phyloP scores from a whole-genome alignment of 1,139 yeast genomes.

The Yamadazyma oceani region DNA sequence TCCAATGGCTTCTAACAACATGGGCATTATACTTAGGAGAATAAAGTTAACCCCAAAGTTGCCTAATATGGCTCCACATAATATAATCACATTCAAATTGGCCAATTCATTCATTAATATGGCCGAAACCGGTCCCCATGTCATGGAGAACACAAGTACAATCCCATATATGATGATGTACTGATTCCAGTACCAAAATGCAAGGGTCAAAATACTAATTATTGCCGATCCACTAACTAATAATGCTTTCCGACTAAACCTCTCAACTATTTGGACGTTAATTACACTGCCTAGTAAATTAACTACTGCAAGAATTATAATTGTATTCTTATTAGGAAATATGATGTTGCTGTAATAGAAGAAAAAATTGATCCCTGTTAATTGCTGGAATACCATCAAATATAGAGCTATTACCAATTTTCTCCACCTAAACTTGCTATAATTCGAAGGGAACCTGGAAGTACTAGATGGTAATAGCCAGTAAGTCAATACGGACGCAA shows the following conservation, averaged over 20 bases:
- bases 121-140: conserved; percentile 39
- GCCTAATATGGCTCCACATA: conserved; percentile 23
- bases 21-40: conserved; percentile 25
- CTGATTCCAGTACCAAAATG: conserved; percentile 8
- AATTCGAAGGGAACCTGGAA: too few relatives aligned
- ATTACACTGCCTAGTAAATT: conserved; percentile 15
- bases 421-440: conserved; percentile 4
- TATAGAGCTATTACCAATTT: conserved; percentile 18
- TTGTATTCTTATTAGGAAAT: conserved; percentile 13
- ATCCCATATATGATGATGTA: conserved; percentile 15
- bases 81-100: conserved; percentile 20
- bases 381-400: conserved; percentile 32
- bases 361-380: conserved; percentile 36
- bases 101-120: conserved; percentile 25
- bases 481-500: conserved; percentile 5
- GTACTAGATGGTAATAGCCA: conserved; percentile 8
- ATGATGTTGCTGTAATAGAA: conserved; percentile 30
- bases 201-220: conserved; percentile 4
- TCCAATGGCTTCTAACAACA: conserved; percentile 19
- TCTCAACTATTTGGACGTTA: conserved; percentile 7
- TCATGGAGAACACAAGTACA: conserved; percentile 26
- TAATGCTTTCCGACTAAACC: conserved; percentile 9
- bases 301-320: conserved; percentile 11
- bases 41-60: conserved; percentile 29
- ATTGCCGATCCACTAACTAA: conserved; percentile 9